These are phyloP conservation scores for Epichloe bromicola DNA, from an alignment of 2,329 filamentous ascomycete genomes.

Conservation along the genomic window DNA sequence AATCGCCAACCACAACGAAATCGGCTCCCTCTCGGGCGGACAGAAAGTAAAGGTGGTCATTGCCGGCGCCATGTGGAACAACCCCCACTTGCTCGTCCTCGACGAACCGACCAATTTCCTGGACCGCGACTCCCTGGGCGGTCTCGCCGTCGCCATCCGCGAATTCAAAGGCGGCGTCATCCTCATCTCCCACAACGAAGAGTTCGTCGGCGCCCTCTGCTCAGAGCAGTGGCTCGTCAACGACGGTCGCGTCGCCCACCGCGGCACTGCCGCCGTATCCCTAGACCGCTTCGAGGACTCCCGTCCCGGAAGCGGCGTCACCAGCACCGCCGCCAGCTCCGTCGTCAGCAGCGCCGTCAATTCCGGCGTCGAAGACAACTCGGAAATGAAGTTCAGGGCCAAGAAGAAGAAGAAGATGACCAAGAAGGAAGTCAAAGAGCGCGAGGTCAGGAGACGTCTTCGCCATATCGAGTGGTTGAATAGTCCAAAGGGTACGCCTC, in stretches of 20 bases:
- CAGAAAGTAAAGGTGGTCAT: slow-evolving; percentile 99
- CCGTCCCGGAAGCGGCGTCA: slow-evolving; percentile 44
- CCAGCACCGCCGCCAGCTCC: slow-evolving; percentile 43
- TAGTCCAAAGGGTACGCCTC: slow-evolving; percentile 71
- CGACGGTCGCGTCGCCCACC: slow-evolving; percentile 75
- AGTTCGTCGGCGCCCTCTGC: slow-evolving; percentile 92
- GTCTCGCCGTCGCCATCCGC: slow-evolving; percentile 91
- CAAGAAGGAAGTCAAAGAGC: slow-evolving; percentile 88
- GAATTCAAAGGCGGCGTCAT: slow-evolving; percentile 98
- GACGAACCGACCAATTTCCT: slow-evolving; percentile 99
- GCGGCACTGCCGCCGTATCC: slow-evolving; percentile 60
- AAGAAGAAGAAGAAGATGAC: slow-evolving; percentile 99
- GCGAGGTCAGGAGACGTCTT: slow-evolving; percentile 73
- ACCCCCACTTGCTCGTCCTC: slow-evolving; percentile 90
- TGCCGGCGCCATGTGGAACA: slow-evolving; percentile 96
- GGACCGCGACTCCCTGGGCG: slow-evolving; percentile 92
- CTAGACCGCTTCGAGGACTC: slow-evolving; percentile 81
- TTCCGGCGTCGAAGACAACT: slow-evolving; percentile 58
- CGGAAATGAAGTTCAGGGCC: slow-evolving; percentile 72
- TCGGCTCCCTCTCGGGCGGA: slow-evolving; percentile 86
- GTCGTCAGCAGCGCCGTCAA: slow-evolving; percentile 45
- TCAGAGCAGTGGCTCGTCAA: slow-evolving; percentile 93
- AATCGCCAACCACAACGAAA: slow-evolving; percentile 98
- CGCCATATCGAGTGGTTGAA: slow-evolving; percentile 80
- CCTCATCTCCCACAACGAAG: slow-evolving; percentile 99